phyloP scores from a whole-genome alignment of 2,329 filamentous ascomycete species.

The Huntiella moniliformis region DNA sequence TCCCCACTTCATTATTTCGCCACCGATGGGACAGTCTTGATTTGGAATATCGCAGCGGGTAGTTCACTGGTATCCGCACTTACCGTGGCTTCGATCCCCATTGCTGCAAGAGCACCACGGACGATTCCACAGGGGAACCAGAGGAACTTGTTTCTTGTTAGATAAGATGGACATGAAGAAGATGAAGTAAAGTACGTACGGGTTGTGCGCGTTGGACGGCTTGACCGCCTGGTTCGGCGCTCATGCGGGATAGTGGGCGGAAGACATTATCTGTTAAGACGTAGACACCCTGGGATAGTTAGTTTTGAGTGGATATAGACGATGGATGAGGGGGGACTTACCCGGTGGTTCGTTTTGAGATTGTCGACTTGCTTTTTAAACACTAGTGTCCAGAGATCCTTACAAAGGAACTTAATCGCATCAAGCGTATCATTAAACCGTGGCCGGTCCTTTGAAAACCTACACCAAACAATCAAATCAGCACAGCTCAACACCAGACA shows the following conservation, averaged over 20 bases:
- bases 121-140: conserved; percentile 93
- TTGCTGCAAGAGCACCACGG: conserved; percentile 71
- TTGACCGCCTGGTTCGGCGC: conserved; percentile 56
- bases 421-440: conserved; percentile 85
- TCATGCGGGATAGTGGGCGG: conserved; percentile 77
- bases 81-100: conserved; percentile 81
- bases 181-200: conserved; percentile 30
- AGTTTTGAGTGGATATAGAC: neutral
- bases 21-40: conserved; percentile 43
- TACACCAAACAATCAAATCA: conserved; percentile 21
- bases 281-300: conserved; percentile 54
- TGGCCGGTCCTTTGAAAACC: conserved; percentile 66
- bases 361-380: conserved; percentile 98
- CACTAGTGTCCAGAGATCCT: conserved; percentile 87
- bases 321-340: conserved; percentile 20
- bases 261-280: conserved; percentile 89
- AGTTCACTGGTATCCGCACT: conserved; percentile 79
- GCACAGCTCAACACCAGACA: too few species aligned
- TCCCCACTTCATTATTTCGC: too few species aligned
- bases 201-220: conserved; percentile 59
- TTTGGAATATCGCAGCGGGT: conserved; percentile 83
- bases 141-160: conserved; percentile 47
- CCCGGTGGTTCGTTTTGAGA: conserved; percentile 90
- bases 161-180: conserved; percentile 7
- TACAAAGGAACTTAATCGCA: conserved; percentile 96